Conservation (phyloP, 176 grass and related monocot genomes). For the Carex parvula region DNA sequence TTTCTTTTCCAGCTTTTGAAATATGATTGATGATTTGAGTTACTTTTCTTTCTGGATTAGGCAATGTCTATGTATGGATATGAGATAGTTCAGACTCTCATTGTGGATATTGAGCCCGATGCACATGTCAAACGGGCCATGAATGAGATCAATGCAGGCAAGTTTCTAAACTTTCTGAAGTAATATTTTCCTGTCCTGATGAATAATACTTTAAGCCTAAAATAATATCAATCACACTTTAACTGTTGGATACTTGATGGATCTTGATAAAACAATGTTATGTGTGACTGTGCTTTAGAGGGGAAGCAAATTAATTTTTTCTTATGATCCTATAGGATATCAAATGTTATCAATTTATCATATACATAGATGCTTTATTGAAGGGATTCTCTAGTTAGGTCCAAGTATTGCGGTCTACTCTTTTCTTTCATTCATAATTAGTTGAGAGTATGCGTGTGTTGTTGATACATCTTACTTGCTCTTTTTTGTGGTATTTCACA, state of each 20-base stretch:
- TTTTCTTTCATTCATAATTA: neutral
- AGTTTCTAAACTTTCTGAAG: neutral
- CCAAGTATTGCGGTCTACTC: too few species aligned
- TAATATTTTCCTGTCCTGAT: neutral
- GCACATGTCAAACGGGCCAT: constrained; percentile 53
- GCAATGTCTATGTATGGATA: constrained; percentile 44
- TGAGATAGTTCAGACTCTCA: constrained; percentile 44
- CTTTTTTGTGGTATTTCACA: neutral
- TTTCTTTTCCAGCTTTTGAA: neutral
- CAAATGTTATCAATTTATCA: neutral
- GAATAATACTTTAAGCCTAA: neutral
- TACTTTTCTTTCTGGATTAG: constrained; percentile 9
- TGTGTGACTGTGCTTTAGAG: neutral
- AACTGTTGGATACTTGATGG: neutral
- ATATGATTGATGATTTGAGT: constrained; percentile 29
- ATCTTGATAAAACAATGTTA: neutral
- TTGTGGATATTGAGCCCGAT: constrained; percentile 81
- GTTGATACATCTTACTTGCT: neutral
- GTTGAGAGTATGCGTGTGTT: neutral
- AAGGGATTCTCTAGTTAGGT: neutral
- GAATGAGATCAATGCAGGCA: constrained; percentile 89
- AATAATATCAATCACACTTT: neutral
- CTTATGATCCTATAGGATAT: neutral
- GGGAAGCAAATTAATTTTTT: neutral
- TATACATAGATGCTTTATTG: neutral